Conservation (phyloP, 2,329 filamentous ascomycete genomes). For the Hypoxylon rubiginosum region DNA sequence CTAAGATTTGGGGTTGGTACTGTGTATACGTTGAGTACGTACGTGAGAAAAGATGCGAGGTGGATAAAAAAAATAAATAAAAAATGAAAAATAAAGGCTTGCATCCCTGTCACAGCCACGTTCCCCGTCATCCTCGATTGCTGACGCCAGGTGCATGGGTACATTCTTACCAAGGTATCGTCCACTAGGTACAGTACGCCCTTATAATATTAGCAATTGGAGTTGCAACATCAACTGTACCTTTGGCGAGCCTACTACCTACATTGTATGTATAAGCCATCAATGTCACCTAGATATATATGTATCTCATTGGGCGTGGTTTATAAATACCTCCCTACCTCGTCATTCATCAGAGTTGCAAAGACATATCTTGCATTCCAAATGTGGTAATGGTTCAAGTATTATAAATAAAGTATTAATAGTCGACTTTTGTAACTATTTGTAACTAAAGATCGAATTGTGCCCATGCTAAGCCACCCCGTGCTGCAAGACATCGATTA, state of each 20-base stretch:
- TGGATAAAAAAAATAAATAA: no score
- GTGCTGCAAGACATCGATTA: constrained; percentile 46
- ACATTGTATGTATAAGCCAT: neutral
- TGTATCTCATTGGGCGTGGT: neutral
- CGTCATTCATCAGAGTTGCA: constrained; percentile 4
- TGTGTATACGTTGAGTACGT: constrained; percentile 13
- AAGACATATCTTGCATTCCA: constrained; percentile 17
- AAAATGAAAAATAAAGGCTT: neutral
- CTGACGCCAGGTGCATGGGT: constrained; percentile 18
- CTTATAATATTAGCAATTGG: constrained; percentile 28
- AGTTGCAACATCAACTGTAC: constrained; percentile 25
- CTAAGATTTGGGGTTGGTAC: constrained; percentile 21
- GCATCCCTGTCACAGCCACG: constrained; percentile 33
- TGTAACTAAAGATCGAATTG: constrained; percentile 33
- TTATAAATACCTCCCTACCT: constrained; percentile 3
- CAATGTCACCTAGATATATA: neutral
- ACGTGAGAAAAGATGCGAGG: constrained; percentile 18
- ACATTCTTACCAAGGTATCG: no score
- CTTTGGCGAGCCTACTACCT: neutral
- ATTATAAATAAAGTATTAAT: constrained; percentile 31
- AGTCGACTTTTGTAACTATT: no score
- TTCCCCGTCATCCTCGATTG: constrained; percentile 24
- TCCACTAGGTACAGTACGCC: constrained; percentile 3
- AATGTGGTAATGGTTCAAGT: constrained; percentile 32
- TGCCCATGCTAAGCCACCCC: constrained; percentile 41